Conservation (phyloP, 495 filamentous ascomycete genomes). For the Daldinia loculata region DNA sequence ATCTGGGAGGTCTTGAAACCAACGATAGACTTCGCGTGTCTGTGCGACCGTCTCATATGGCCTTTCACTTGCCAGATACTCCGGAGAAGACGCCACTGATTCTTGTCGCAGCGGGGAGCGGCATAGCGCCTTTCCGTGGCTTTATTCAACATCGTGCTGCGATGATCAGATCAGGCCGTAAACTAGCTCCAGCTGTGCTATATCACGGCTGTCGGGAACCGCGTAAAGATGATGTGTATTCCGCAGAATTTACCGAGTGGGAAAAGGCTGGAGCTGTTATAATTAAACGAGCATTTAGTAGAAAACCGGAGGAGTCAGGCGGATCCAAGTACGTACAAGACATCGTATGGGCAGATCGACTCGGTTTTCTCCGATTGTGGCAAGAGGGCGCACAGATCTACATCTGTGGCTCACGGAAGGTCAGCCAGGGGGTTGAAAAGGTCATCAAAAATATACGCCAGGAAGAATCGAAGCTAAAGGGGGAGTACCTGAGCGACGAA, state of each 20-base stretch:
- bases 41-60: constrained; percentile 64
- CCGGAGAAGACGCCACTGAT: constrained; percentile 65
- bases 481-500: constrained; percentile 43
- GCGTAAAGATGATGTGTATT: constrained; percentile 64
- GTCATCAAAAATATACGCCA: constrained; percentile 63
- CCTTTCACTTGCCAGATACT: constrained; percentile 69
- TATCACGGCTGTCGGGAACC: constrained; percentile 67
- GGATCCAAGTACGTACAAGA: constrained; percentile 65
- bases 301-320: constrained; percentile 37
- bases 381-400: constrained; percentile 63
- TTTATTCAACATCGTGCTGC: constrained; percentile 69
- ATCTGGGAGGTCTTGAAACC: constrained; percentile 59
- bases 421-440: constrained; percentile 39
- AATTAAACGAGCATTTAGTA: constrained; percentile 59
- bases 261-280: constrained; percentile 61
- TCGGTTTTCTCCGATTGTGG: constrained; percentile 59
- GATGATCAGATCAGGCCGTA: constrained; percentile 55
- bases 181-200: constrained; percentile 52
- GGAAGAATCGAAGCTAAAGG: constrained; percentile 51
- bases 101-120: constrained; percentile 62
- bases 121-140: constrained; percentile 70
- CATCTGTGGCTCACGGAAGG: constrained; percentile 63
- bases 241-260: constrained; percentile 62
- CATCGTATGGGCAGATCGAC: constrained; percentile 62
- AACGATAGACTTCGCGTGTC: constrained; percentile 56